Conservation (phyloP, 345 rosid species). For the Eucalyptus cladocalyx region DNA sequence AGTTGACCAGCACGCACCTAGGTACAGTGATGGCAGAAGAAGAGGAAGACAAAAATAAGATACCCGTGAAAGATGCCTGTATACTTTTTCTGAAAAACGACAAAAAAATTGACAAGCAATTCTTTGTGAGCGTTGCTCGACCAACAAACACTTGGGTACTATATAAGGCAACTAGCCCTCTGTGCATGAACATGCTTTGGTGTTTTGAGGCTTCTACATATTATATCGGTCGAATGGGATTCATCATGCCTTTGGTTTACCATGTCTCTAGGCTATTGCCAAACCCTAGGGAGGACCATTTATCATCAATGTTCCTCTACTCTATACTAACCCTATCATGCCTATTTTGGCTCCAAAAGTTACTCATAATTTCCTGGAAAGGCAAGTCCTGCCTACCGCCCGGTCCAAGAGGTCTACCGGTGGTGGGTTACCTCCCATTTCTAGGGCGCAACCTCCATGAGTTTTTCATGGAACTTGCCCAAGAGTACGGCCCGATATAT, state of each 20-base stretch:
- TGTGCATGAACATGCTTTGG: neutral
- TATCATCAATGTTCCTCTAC: neutral
- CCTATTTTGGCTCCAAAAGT: neutral
- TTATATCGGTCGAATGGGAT: neutral
- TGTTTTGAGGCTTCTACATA: neutral
- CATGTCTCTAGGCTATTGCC: neutral
- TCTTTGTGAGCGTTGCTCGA: neutral
- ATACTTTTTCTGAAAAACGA: no score
- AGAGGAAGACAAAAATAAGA: neutral
- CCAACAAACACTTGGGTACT: neutral
- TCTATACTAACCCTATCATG: neutral
- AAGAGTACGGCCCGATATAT: slow-evolving; percentile 10
- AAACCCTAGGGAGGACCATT: neutral
- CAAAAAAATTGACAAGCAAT: neutral
- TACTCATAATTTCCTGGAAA: neutral
- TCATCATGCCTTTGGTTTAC: neutral
- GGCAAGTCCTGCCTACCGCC: neutral
- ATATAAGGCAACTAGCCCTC: neutral
- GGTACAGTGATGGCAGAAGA: neutral
- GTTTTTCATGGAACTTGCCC: neutral
- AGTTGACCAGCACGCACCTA: no score
- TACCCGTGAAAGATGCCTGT: neutral
- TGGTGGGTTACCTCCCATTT: slow-evolving; percentile 5
- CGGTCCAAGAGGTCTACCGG: neutral
- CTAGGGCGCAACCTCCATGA: slow-evolving; percentile 14